Evolutionary conservation across 805 yeast genomes (phyloP).

Genomic region (Torulaspora microellipsoides): DNA sequence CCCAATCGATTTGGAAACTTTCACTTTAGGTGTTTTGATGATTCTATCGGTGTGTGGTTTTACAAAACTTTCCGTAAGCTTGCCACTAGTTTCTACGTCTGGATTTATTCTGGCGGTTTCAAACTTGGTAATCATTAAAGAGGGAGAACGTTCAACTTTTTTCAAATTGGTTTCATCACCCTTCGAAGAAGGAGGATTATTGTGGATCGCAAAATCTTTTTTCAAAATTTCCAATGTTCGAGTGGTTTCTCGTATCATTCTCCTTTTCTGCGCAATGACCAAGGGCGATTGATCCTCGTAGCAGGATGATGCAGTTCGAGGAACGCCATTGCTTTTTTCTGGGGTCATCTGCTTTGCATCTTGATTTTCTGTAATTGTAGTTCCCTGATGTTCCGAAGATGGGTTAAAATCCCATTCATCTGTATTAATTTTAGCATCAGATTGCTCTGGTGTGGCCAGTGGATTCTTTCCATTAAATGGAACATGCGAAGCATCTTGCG

Average conservation of each 20-base stretch:
- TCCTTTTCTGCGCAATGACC: slow-evolving; percentile 23
- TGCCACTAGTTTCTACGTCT: neutral
- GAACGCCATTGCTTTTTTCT: neutral
- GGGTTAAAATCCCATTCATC: slow-evolving; percentile 19
- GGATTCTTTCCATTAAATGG: slow-evolving; percentile 5
- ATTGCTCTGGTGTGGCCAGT: slow-evolving; percentile 19
- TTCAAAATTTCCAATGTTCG: slow-evolving; percentile 15
- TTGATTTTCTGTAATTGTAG: neutral
- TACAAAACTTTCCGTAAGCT: neutral
- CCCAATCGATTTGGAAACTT: slow-evolving; percentile 14
- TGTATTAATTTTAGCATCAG: slow-evolving; percentile 9
- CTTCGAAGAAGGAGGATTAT: slow-evolving; percentile 2
- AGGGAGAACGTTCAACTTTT: slow-evolving; percentile 11
- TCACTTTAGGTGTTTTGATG: slow-evolving; percentile 3
- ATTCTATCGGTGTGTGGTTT: neutral
- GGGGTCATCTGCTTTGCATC: slow-evolving; percentile 3
- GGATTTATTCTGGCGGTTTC: slow-evolving; percentile 1
- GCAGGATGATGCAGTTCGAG: neutral
- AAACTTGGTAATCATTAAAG: slow-evolving; percentile 17
- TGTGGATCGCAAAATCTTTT: slow-evolving; percentile 13
- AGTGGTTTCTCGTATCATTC: slow-evolving; percentile 19
- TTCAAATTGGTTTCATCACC: slow-evolving; percentile 1
- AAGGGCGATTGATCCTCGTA: slow-evolving; percentile 23
- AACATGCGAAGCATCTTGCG: neutral
- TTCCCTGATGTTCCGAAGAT: slow-evolving; percentile 6